A percentile compares a stretch with the other conserved stretches of the same genome.
These are phyloP conservation scores for Mikania micrantha DNA, from an alignment of 129 eudicot species.

Conservation along the genomic window DNA sequence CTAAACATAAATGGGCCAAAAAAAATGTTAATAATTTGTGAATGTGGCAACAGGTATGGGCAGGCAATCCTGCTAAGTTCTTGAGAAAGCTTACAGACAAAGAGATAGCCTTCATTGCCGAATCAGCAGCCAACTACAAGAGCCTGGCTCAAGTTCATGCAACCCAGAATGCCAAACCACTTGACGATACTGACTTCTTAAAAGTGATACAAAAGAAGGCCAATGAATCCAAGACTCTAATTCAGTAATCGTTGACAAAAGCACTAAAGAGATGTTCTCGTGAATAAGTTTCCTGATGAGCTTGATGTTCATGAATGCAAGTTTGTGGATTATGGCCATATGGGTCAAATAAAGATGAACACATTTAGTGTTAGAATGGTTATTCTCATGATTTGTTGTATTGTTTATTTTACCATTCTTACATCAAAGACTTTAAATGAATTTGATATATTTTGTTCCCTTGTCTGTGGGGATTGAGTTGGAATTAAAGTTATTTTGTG, in stretches of 20 bases:
- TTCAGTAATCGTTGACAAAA: conserved; percentile 37
- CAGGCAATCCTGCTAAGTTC: conserved; percentile 81
- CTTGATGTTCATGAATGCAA: conserved; percentile 19
- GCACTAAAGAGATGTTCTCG: conserved; percentile 1
- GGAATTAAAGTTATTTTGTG: background rate
- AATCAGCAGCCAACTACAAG: conserved; percentile 61
- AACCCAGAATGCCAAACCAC: conserved; percentile 54
- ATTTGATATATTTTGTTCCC: background rate
- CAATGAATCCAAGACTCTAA: conserved; percentile 35
- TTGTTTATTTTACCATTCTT: conserved; percentile 8
- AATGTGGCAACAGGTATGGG: conserved; percentile 55
- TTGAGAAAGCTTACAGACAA: conserved; percentile 70
- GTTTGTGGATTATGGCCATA: conserved; percentile 12
- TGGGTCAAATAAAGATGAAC: conserved; percentile 10
- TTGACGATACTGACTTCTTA: conserved; percentile 53
- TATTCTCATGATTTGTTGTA: conserved; percentile 10
- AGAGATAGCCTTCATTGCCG: conserved; percentile 60
- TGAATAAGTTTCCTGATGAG: conserved; percentile 13
- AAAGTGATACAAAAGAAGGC: conserved; percentile 65
- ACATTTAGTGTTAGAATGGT: conserved; percentile 8
- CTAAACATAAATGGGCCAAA: too few species aligned
- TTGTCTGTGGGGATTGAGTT: conserved; percentile 1
- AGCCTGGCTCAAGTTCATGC: conserved; percentile 75
- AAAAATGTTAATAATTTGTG: too few species aligned
- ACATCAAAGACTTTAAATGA: conserved; percentile 1